Percentiles rank a stretch among this genome's conserved stretches.
These are phyloP conservation scores for Dothistroma septosporum DNA, from an alignment of 2,329 filamentous ascomycete genomes.

Conservation along the genomic window DNA sequence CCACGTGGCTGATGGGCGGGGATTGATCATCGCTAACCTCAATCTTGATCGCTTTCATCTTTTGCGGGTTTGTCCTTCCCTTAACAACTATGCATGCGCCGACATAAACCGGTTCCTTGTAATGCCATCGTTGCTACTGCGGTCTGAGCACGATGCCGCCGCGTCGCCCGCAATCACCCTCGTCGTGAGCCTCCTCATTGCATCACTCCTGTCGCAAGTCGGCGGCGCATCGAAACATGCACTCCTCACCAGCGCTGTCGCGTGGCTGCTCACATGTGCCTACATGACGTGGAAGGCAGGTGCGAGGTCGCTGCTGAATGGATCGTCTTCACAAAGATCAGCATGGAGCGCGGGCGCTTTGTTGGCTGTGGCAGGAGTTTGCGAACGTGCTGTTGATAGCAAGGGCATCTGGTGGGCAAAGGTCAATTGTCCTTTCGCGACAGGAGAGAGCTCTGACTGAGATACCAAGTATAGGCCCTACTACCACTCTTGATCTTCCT, in stretches of 20 bases:
- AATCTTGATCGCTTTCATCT: too few relatives aligned
- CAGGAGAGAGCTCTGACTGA: constrained; percentile 25
- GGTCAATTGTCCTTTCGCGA: constrained; percentile 30
- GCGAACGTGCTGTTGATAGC: constrained; percentile 44
- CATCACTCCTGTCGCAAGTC: constrained; percentile 25
- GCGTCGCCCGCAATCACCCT: constrained; percentile 19
- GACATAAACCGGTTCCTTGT: not conserved
- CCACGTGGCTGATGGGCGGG: too few relatives aligned
- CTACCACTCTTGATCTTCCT: constrained; percentile 27
- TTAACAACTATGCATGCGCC: too few relatives aligned
- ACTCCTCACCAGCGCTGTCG: constrained; percentile 41
- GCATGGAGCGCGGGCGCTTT: constrained; percentile 42
- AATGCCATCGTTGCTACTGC: constrained; percentile 27
- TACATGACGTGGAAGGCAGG: constrained; percentile 35
- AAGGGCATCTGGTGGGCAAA: constrained; percentile 45
- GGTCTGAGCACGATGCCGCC: constrained; percentile 22
- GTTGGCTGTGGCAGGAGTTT: constrained; percentile 41
- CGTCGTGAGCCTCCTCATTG: constrained; percentile 35
- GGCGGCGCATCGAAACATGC: constrained; percentile 16
- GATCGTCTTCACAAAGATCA: constrained; percentile 27
- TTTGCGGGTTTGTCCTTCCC: too few relatives aligned
- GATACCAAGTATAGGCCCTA: constrained; percentile 25
- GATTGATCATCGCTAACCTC: too few relatives aligned
- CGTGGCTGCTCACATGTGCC: constrained; percentile 42
- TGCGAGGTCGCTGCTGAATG: constrained; percentile 17